Percentiles rank a stretch among this genome's conserved stretches.
Conservation (phyloP, 1,284 basidiomycete species). For the Tilletia indica region DNA sequence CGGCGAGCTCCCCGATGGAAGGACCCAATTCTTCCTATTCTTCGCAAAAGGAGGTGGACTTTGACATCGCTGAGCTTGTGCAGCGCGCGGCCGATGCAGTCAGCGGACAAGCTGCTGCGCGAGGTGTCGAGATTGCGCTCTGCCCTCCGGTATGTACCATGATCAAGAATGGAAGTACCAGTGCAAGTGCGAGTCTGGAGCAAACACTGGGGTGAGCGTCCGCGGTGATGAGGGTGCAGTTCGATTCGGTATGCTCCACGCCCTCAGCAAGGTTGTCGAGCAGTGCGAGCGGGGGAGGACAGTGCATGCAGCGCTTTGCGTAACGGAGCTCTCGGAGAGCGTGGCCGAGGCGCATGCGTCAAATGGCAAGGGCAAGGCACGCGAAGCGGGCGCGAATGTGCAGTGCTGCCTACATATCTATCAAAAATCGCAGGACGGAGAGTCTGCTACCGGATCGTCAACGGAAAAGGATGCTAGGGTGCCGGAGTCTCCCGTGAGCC, state of each 20-base stretch:
- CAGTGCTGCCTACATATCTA: conserved; percentile 9
- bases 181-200: not conserved
- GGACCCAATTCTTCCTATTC: no score
- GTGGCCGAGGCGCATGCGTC: not conserved
- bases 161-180: not conserved
- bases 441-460: not conserved
- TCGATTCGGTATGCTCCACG: conserved; percentile 13
- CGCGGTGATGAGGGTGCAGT: conserved; percentile 21
- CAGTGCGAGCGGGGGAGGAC: not conserved
- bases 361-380: conserved; percentile 8
- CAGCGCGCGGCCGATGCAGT: conserved; percentile 41
- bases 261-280: conserved; percentile 7
- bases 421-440: not conserved
- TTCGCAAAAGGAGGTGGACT: conserved; percentile 10
- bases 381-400: not conserved
- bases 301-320: not conserved
- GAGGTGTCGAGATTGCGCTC: conserved; percentile 38
- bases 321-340: not conserved
- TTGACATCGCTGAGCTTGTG: conserved; percentile 33
- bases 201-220: not conserved
- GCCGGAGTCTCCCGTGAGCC: not conserved
- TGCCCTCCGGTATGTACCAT: conserved; percentile 5
- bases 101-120: conserved; percentile 35
- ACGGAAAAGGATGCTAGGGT: not conserved
- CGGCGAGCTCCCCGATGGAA: not conserved